Conservation (phyloP, 305 asterid species). For the Rubia balearica region DNA sequence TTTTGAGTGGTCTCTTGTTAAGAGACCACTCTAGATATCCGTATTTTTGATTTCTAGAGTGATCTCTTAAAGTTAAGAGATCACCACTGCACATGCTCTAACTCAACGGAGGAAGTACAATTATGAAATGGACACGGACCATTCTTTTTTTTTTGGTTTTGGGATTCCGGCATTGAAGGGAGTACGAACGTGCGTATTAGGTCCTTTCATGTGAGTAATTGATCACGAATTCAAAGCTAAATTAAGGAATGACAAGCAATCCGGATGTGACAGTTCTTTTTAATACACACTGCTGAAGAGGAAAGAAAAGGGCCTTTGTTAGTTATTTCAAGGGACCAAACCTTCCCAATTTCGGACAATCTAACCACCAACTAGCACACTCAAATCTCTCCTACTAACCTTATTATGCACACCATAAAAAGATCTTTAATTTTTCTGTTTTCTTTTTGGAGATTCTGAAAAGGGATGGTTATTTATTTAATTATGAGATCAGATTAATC, state of each 20-base stretch:
- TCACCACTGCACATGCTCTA: too few species aligned
- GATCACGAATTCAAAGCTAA: not conserved
- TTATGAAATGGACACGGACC: not conserved
- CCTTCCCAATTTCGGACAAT: not conserved
- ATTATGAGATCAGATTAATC: too few species aligned
- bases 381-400: not conserved
- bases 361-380: constrained; percentile 6
- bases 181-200: not conserved
- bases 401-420: not conserved
- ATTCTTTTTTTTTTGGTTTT: not conserved
- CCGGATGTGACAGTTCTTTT: constrained; percentile 3
- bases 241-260: constrained; percentile 10
- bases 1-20: too few species aligned
- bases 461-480: too few species aligned
- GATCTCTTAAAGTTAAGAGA: too few species aligned
- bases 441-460: too few species aligned
- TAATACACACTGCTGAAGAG: not conserved
- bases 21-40: too few species aligned
- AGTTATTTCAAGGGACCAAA: constrained; percentile 9
- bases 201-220: not conserved
- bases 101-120: not conserved
- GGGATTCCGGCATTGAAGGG: not conserved
- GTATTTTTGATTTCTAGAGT: too few species aligned
- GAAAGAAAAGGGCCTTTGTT: constrained; percentile 5
- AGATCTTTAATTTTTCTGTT: too few species aligned